Base-by-base conservation (phyloP, 2,329 filamentous ascomycete species). In the Zasmidium citrigriseum region DNA sequence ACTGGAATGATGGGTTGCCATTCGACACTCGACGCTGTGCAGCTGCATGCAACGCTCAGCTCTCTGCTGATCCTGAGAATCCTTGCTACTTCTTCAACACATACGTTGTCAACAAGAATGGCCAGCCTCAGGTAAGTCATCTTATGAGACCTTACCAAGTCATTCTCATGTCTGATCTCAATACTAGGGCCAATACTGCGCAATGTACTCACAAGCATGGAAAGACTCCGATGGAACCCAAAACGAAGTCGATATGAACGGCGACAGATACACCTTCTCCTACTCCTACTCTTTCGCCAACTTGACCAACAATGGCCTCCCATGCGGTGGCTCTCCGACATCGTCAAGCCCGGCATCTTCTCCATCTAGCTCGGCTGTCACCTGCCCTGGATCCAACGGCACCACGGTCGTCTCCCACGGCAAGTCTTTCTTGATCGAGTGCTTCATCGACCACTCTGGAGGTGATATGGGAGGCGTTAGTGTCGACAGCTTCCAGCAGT, bases 1-100 rank as follows among this genome's bases (percentile, higher is more conserved):
- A 62, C 41, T 71, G 70, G 61, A 69, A 68, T 34, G 58, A 58
- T 24, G 66, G 66, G 16, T 34, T 38, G 23, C 68, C 68, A 21
- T 73, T 70, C 55, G 67, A 74, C 53, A 60, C 68, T 23, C 51
- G 62, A 23, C 64, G 71, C n/a, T 76, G 73, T 52, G n/a, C 34
- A 2, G 34, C 49, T 4, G 55, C 55, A 20, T 54, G 55, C 22
- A 49, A 44, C 14, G 57, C 57, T 3, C 52, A 59, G 7, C 46
- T 52, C 14, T n/a, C 20, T 2, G 29, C 47, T 12, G 55, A 59
- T 21, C 46, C 52, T 5, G 27, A n/a, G 18, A 10, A 34, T 23
- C 45, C 56, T 52, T 53, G 59, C 63, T 52, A 57, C 59, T 65
- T 67, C 62, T 65, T 67, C 48, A 60, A 52, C 41, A 55, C 63